These are phyloP conservation scores for Emmonsiellopsis sp. DNA, from an alignment of 2,329 filamentous ascomycete species.

Conservation along the genomic window DNA sequence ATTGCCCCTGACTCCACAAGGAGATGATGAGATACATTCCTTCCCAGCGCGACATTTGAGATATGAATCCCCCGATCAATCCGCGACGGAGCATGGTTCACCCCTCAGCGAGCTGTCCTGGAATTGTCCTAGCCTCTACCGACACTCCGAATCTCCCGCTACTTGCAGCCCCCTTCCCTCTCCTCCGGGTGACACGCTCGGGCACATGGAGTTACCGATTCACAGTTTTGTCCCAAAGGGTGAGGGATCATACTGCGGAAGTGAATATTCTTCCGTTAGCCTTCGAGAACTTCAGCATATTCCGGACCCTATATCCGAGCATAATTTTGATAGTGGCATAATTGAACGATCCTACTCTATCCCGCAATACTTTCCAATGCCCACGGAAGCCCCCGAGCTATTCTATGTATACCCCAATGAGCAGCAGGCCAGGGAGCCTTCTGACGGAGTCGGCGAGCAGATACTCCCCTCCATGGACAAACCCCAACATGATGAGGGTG, in stretches of 20 bases:
- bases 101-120: constrained; percentile 11
- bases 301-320: constrained; percentile 13
- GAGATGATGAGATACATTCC: constrained; percentile 1
- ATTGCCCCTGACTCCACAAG: background rate
- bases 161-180: constrained; percentile 5
- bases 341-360: background rate
- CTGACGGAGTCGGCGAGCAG: background rate
- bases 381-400: background rate
- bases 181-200: constrained; percentile 6
- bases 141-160: constrained; percentile 1
- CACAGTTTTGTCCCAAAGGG: constrained; percentile 1
- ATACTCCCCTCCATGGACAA: background rate
- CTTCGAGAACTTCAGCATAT: constrained; percentile 15
- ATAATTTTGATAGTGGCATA: constrained; percentile 1
- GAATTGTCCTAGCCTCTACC: constrained; percentile 2
- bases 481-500: background rate
- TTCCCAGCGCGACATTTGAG: background rate
- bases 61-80: constrained; percentile 11
- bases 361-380: background rate
- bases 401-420: background rate
- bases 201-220: constrained; percentile 2
- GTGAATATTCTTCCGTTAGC: constrained; percentile 10
- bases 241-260: constrained; percentile 10
- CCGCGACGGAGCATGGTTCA: constrained; percentile 7
- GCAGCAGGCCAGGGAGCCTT: background rate